Percentiles rank a stretch among this genome's conserved stretches.
Evolutionary conservation across 192 early-diverging fungal genomes (phyloP).

Genomic region (Allomyces javanicus): DNA sequence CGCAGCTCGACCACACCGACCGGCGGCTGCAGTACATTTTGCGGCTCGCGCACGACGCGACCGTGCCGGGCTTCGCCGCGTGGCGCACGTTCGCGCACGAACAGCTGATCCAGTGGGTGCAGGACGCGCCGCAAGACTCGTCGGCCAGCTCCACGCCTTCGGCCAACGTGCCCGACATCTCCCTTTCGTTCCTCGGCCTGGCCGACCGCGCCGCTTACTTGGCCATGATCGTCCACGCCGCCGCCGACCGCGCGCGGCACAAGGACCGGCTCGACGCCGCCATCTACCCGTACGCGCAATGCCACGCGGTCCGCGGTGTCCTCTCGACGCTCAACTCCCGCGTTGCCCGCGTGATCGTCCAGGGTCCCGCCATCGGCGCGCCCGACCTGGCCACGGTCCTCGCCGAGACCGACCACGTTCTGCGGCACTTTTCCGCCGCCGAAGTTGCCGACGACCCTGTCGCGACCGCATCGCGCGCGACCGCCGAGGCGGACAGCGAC

Average conservation of each 20-base stretch:
- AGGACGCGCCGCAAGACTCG: neutral
- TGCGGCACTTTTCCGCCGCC: no score
- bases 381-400: no score
- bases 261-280: neutral
- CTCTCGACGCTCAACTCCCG: neutral
- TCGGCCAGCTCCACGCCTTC: no score
- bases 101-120: neutral
- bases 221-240: neutral
- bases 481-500: no score
- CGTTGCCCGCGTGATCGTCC: neutral
- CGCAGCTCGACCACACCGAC: neutral
- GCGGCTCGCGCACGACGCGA: neutral
- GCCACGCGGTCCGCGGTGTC: neutral
- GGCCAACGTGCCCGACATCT: neutral
- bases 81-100: neutral
- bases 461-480: no score
- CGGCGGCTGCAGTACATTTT: neutral
- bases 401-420: no score
- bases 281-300: neutral
- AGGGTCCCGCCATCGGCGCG: neutral
- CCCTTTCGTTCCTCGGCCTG: neutral
- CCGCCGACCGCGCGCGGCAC: neutral
- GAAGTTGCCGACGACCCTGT: no score
- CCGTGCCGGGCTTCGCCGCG: neutral
- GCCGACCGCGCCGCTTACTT: neutral